Conservation (phyloP, 2,329 filamentous ascomycete genomes). For the Sporothrix schenckii region DNA sequence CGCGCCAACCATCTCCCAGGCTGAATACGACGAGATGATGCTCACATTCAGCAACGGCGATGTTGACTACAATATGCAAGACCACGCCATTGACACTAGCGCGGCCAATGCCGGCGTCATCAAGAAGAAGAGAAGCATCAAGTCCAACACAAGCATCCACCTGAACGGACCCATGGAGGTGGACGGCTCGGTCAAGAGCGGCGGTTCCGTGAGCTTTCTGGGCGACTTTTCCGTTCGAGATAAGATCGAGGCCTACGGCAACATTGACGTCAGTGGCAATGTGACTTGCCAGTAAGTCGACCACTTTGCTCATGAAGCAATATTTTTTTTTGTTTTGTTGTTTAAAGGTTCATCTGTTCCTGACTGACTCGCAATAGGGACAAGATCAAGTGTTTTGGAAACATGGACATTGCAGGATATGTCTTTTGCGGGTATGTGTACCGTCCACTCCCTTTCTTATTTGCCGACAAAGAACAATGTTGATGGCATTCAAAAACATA, state of each 20-base stretch:
- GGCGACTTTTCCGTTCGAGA: slow-evolving; percentile 52
- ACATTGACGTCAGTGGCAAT: slow-evolving; percentile 49
- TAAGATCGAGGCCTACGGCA: slow-evolving; percentile 52
- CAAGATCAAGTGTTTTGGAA: slow-evolving; percentile 52
- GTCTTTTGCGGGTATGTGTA: slow-evolving; percentile 46
- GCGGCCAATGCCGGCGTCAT: slow-evolving; percentile 32
- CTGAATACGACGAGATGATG: slow-evolving; percentile 34
- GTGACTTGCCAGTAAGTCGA: slow-evolving; percentile 49
- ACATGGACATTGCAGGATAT: slow-evolving; percentile 49
- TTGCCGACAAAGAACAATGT: background rate
- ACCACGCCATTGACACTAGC: slow-evolving; percentile 16
- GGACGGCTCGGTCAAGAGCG: slow-evolving; percentile 51
- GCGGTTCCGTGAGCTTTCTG: slow-evolving; percentile 49
- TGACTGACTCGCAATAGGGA: slow-evolving; percentile 41
- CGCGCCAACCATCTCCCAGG: slow-evolving; percentile 19
- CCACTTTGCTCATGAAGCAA: background rate
- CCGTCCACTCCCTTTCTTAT: background rate
- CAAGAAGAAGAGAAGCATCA: slow-evolving; percentile 47
- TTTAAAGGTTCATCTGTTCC: background rate
- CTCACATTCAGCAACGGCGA: slow-evolving; percentile 33
- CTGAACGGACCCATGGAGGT: slow-evolving; percentile 53
- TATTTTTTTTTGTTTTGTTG: background rate
- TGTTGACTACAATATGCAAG: slow-evolving; percentile 34
- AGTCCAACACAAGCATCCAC: slow-evolving; percentile 48
- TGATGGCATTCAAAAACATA: background rate